These are phyloP conservation scores for Digitaria exilis DNA, from an alignment of 202 grass and related monocot genomes.

Conservation along the genomic window DNA sequence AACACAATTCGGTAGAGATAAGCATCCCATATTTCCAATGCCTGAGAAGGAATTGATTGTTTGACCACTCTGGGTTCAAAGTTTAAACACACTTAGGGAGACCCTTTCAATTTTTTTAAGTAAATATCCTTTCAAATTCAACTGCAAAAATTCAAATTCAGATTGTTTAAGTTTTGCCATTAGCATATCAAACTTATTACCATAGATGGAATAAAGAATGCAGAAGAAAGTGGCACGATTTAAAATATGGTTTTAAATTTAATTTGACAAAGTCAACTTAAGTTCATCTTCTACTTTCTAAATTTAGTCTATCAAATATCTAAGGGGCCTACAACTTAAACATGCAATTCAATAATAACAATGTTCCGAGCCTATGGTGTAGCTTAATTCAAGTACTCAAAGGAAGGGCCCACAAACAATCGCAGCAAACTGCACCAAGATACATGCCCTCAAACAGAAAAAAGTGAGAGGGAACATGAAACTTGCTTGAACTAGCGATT, in stretches of 20 bases:
- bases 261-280: neutral
- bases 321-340: neutral
- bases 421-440: slow-evolving; percentile 16
- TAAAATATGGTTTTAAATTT: neutral
- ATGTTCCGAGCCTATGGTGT: neutral
- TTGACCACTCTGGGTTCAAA: slow-evolving; percentile 29
- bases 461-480: neutral
- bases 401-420: neutral
- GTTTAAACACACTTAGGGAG: slow-evolving; percentile 14
- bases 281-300: neutral
- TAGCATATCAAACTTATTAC: slow-evolving; percentile 10
- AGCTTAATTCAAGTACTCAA: slow-evolving; percentile 4
- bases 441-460: slow-evolving; percentile 26
- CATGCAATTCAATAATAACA: slow-evolving; percentile 11
- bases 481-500: slow-evolving; percentile 19
- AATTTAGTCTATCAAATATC: neutral
- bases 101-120: neutral
- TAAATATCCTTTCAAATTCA: neutral
- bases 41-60: slow-evolving; percentile 9
- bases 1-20: slow-evolving; percentile 15
- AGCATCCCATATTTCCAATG: slow-evolving; percentile 5
- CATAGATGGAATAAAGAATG: slow-evolving; percentile 10
- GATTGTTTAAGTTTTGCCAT: slow-evolving; percentile 5
- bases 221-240: slow-evolving; percentile 3
- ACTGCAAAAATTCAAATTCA: neutral